phyloP scores from a whole-genome alignment of 495 filamentous ascomycete genomes.

The Lasiosphaeria hispida region DNA sequence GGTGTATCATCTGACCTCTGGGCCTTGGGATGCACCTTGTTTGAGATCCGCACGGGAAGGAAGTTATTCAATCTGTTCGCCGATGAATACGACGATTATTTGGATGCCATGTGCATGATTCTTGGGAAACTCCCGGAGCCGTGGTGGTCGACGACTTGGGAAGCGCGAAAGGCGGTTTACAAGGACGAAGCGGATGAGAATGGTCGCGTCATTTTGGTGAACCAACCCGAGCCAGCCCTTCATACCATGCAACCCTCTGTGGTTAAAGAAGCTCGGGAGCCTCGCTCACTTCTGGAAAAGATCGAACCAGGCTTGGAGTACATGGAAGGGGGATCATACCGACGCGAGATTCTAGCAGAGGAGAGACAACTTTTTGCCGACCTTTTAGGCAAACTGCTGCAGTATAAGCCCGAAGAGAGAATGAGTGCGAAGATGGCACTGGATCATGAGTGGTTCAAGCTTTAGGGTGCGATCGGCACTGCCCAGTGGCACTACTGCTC shows the following conservation, averaged over 20 bases:
- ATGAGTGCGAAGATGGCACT: conserved; percentile 1
- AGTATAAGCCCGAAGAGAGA: background rate
- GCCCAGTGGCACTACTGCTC: too few species aligned
- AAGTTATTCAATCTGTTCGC: conserved; percentile 26
- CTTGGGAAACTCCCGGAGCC: conserved; percentile 31
- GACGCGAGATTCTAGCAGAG: background rate
- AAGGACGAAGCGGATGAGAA: conserved; percentile 20
- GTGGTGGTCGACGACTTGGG: conserved; percentile 30
- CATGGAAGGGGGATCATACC: background rate
- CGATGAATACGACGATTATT: conserved; percentile 24
- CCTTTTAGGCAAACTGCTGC: conserved; percentile 5
- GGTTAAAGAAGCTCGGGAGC: too few species aligned
- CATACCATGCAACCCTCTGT: too few species aligned
- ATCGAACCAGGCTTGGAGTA: background rate
- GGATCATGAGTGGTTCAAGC: conserved; percentile 3
- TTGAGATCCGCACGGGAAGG: conserved; percentile 30
- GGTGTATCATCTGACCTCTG: conserved; percentile 23
- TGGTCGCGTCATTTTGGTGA: too few species aligned
- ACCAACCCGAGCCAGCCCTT: too few species aligned
- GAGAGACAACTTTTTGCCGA: conserved; percentile 1
- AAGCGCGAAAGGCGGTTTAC: conserved; percentile 14
- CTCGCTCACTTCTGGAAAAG: background rate
- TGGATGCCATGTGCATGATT: conserved; percentile 23
- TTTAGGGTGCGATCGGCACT: too few species aligned
- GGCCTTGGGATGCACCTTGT: conserved; percentile 34